A percentile compares a stretch with the other conserved stretches of the same genome.
Evolutionary conservation across 148 eudicot species (phyloP).

Genomic region (Silene latifolia): DNA sequence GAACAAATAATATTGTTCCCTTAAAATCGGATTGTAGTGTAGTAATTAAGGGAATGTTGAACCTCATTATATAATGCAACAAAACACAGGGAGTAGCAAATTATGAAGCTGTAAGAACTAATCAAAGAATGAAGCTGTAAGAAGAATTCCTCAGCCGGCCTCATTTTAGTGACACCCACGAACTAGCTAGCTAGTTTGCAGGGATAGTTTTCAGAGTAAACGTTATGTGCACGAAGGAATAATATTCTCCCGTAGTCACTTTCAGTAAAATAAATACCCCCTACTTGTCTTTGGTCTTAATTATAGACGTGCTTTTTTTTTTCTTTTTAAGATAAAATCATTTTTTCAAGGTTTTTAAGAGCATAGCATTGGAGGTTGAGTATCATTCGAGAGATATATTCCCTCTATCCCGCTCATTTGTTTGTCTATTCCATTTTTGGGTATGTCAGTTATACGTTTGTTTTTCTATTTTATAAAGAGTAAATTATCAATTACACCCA

Average conservation of each 20-base stretch:
- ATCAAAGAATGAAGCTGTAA: background rate
- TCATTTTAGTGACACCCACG: conserved; percentile 33
- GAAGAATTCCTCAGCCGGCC: background rate
- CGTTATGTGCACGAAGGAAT: conserved; percentile 3
- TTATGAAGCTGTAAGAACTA: too few species aligned
- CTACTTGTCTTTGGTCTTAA: too few species aligned
- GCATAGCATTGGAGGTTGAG: too few species aligned
- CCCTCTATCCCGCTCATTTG: too few species aligned
- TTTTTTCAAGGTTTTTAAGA: too few species aligned
- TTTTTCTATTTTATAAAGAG: too few species aligned
- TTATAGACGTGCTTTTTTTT: too few species aligned
- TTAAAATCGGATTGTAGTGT: background rate
- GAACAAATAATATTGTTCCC: background rate
- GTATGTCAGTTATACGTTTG: too few species aligned
- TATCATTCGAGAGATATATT: too few species aligned
- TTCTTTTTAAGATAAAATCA: too few species aligned
- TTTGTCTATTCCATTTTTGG: too few species aligned
- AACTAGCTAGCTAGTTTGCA: background rate
- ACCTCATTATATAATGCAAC: conserved; percentile 4
- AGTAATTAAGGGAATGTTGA: background rate
- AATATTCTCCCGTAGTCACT: background rate
- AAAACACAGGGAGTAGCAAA: background rate
- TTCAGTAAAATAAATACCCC: background rate
- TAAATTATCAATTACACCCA: too few species aligned
- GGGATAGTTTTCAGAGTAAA: background rate